Base-by-base conservation (phyloP, 495 filamentous ascomycete genomes). In the Aspergillus cristatus region DNA sequence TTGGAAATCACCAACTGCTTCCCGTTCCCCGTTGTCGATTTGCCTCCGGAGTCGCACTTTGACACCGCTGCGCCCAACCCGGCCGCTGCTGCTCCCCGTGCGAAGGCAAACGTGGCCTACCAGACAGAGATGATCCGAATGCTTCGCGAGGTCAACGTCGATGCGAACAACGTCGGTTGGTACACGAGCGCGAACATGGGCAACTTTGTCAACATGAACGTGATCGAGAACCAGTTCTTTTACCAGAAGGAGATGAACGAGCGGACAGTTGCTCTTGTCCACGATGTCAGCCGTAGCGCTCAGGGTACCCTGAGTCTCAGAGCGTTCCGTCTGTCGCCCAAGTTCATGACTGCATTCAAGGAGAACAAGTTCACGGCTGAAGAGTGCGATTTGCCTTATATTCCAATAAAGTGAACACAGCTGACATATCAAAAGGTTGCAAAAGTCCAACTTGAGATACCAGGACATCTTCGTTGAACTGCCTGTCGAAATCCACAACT, bases 181-280 rank as follows among this genome's bases (percentile, higher is more conserved):
- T 98, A 98, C 65, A 94, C 86, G 38, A 96, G 88, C 63, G 87
- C 90, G 41, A 95, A 87, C 65, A 91, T 98, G 79, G 93, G 91
- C 55, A 96, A 96, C 72, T 98, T 97, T 42, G 75, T 97, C 67
- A 94, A 84, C 68, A 61, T 81, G 50, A 86, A 84, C 69, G 87
- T 94, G 54, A 85, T 97, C 68, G 91, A 98, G 72, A 98, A 97
- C 63, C 91, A 96, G 64, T 89, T 81, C 63, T 84, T 85, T 66
- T 97, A 94, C 68, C 91, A 98, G 71, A 87, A 83, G 53, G 85
- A 89, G 51, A 55, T 81, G 58, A 97, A 96, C 55, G 88, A 95
- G 58, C 72, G 79, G 55, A 95, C 88, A 7, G 81, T 95, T n/a
- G 88, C 88, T 17, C 70, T 98, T 28, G 86, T 98, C 26, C 86